These are phyloP conservation scores for Salmacisia buchloeana DNA, from an alignment of 1,284 basidiomycete species.

Conservation along the genomic window DNA sequence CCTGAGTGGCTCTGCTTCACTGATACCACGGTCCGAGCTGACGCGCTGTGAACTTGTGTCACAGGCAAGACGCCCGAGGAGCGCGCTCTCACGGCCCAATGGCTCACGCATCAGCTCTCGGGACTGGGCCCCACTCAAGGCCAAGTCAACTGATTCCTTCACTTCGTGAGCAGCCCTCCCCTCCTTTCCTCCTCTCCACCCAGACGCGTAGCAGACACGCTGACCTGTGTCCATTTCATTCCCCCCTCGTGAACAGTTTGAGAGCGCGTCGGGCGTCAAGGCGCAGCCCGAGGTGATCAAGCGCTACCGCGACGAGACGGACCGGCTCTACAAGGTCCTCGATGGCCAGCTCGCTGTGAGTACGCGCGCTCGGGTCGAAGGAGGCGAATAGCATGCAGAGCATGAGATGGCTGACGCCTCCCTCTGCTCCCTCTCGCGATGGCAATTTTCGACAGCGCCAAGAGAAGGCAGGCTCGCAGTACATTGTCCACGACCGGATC, in stretches of 20 bases:
- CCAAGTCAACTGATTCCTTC: conserved; percentile 20
- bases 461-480: conserved; percentile 26
- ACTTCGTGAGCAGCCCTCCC: not conserved
- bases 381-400: too few relatives aligned
- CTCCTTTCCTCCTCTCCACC: too few relatives aligned
- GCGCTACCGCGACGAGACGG: conserved; percentile 34
- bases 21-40: too few relatives aligned
- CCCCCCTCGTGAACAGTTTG: not conserved
- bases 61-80: conserved; percentile 29
- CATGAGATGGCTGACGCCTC: too few relatives aligned
- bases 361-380: not conserved
- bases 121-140: conserved; percentile 36
- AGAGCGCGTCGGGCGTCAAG: not conserved
- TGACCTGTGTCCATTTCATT: not conserved
- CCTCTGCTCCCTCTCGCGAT: too few relatives aligned
- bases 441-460: conserved; percentile 20
- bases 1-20: conserved; percentile 15
- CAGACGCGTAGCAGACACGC: not conserved
- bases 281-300: conserved; percentile 20
- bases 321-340: conserved; percentile 35
- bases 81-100: conserved; percentile 27
- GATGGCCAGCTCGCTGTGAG: conserved; percentile 29
- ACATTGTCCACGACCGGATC: conserved; percentile 36
- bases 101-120: conserved; percentile 32
- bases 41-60: too few relatives aligned